Percentiles rank a stretch among this genome's conserved stretches.
These are phyloP conservation scores for Parathielavia hyrcaniae DNA, from an alignment of 495 filamentous ascomycete species.

Conservation along the genomic window DNA sequence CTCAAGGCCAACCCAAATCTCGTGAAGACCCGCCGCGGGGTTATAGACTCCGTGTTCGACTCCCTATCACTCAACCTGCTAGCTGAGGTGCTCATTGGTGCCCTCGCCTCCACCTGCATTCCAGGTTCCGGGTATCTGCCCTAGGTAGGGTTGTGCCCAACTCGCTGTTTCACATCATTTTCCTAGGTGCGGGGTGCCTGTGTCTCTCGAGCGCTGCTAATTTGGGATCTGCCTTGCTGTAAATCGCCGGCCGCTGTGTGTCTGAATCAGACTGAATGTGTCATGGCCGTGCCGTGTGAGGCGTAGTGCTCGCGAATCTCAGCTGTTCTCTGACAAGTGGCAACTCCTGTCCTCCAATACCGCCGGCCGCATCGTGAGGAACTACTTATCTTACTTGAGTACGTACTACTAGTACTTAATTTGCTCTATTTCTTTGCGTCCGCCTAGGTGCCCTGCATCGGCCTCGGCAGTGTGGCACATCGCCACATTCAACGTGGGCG, in stretches of 20 bases:
- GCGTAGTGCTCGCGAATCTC: neutral
- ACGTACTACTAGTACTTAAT: too few relatives aligned
- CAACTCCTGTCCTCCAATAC: constrained; percentile 7
- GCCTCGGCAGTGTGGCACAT: too few relatives aligned
- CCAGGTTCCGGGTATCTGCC: constrained; percentile 5
- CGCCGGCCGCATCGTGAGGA: constrained; percentile 7
- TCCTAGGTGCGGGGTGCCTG: neutral
- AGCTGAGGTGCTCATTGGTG: constrained; percentile 12
- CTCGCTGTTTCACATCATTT: constrained; percentile 6
- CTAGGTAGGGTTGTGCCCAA: neutral
- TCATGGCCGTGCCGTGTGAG: neutral
- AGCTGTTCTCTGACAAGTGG: neutral
- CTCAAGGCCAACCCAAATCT: too few relatives aligned
- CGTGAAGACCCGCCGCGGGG: too few relatives aligned
- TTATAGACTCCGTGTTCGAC: constrained; percentile 7
- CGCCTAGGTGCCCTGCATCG: constrained; percentile 12
- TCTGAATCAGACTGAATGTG: too few relatives aligned
- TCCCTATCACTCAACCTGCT: constrained; percentile 13
- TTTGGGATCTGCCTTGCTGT: constrained; percentile 5
- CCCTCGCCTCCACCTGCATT: constrained; percentile 5
- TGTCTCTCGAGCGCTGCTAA: constrained; percentile 5
- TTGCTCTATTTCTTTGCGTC: constrained; percentile 15
- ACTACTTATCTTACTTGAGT: too few relatives aligned
- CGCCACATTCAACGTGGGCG: constrained; percentile 11
- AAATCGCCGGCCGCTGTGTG: neutral